A percentile compares a stretch with the other conserved stretches of the same genome.
phyloP scores from a whole-genome alignment of 805 yeast species.

The Kuraishia ogatae region DNA sequence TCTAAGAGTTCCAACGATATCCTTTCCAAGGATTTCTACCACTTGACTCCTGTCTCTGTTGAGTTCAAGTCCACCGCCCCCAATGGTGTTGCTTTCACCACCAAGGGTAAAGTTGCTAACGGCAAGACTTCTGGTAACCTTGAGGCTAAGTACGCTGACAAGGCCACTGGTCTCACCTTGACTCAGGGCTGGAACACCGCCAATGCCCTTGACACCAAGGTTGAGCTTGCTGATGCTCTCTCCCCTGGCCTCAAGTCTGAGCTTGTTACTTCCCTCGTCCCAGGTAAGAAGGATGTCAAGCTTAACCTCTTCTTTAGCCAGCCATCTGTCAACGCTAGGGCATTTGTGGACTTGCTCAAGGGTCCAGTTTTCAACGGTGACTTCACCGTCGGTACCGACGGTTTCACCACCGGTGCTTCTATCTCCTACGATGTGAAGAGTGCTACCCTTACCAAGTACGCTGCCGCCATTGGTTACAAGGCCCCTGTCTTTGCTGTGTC shows the following conservation, averaged over 20 bases:
- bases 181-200: slow-evolving; percentile 98
- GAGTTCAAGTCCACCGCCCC: slow-evolving; percentile 92
- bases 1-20: slow-evolving; percentile 89
- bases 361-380: slow-evolving; percentile 96
- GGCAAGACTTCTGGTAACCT: slow-evolving; percentile 80
- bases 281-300: slow-evolving; percentile 85
- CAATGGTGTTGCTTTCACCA: slow-evolving; percentile 91
- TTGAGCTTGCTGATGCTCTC: slow-evolving; percentile 84
- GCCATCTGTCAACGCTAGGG: slow-evolving; percentile 89
- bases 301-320: slow-evolving; percentile 86
- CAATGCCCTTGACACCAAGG: slow-evolving; percentile 84
- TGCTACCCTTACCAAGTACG: slow-evolving; percentile 89
- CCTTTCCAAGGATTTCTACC: slow-evolving; percentile 88
- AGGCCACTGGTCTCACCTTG: slow-evolving; percentile 82
- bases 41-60: slow-evolving; percentile 76
- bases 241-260: slow-evolving; percentile 95
- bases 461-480: slow-evolving; percentile 89
- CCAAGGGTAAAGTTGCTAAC: slow-evolving; percentile 82
- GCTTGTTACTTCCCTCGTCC: slow-evolving; percentile 78
- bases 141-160: slow-evolving; percentile 90
- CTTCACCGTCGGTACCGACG: slow-evolving; percentile 90
- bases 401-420: slow-evolving; percentile 95
- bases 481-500: slow-evolving; percentile 83
- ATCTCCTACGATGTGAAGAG: slow-evolving; percentile 91
- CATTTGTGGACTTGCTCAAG: slow-evolving; percentile 89